phyloP scores from a whole-genome alignment of 2,329 filamentous ascomycete species.

The Celoporthe dispersa region DNA sequence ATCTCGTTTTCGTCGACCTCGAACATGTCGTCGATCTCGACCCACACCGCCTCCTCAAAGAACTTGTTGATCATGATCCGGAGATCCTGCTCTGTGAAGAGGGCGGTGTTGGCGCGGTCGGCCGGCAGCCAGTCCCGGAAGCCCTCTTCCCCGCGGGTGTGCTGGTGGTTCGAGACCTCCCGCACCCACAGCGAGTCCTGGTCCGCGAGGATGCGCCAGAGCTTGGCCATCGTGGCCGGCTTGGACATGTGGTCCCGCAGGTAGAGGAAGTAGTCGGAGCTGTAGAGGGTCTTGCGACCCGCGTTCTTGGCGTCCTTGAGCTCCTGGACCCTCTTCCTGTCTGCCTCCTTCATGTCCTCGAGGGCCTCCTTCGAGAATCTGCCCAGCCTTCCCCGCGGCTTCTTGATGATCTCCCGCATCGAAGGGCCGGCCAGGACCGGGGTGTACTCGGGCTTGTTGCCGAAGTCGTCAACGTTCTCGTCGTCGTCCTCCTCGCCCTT shows the following conservation, averaged over 20 bases:
- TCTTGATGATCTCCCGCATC: neutral
- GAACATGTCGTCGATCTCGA: neutral
- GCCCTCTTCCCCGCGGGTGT: neutral
- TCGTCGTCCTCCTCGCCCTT: neutral
- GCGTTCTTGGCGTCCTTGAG: neutral
- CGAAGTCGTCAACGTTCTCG: neutral
- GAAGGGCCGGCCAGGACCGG: neutral
- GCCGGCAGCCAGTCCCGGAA: neutral
- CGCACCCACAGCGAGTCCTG: neutral
- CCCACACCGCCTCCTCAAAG: neutral
- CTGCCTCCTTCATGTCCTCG: neutral
- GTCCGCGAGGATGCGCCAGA: neutral
- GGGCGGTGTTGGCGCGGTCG: neutral
- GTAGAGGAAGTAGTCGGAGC: constrained; percentile 1
- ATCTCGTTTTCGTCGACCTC: neutral
- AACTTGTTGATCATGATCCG: neutral
- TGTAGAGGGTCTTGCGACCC: neutral
- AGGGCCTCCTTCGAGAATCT: neutral
- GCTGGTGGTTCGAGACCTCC: neutral
- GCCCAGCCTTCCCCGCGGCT: neutral
- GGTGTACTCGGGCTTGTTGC: neutral
- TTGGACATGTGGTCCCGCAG: neutral
- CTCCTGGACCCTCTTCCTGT: neutral
- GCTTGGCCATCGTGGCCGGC: neutral
- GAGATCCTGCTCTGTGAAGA: neutral